Base-by-base conservation (phyloP, 257 asterid species). In the Galeopsis tetrahit region DNA sequence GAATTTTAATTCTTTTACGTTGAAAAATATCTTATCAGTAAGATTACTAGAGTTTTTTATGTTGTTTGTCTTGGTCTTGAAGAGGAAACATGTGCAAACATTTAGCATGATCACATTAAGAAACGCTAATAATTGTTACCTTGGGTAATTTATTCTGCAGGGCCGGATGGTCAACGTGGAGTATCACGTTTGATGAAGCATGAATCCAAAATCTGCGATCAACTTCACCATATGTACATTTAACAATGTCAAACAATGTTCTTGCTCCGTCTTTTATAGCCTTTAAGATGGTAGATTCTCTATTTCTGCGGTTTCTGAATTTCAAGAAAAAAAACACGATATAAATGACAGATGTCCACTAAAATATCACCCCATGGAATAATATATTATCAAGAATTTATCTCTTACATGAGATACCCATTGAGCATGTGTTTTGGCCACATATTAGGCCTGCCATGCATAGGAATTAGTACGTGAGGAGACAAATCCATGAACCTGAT, bases 391-490 rank as follows among this genome's bases (percentile, higher is more conserved):
- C 17, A 4, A 55, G 51, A 43, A 15, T 44, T 63, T 17, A 15
- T n/a, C 11, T 58, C 95, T 79, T 85, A 94, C 99, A 84, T 90
- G 70, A 95, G 97, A 84, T 95, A 90, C 40, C 90, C 90, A 79
- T 90, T 87, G 68, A 92, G 97, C 96, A 88, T 90, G 85, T 92
- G 89, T 77, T 95, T 90, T 2, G 99, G 99, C 98, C 97, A 95
- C 83, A 92, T 63, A 74, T 88, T 91, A 48, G 82, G 82, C 83
- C 98, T 87, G 53, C 98, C 96, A 14, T 92, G 99, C 98, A 95
- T 95, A 28, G 98, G 96, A 68, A 95, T 95, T 75, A 95, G 84
- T 62, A 79, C 90, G 34, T 95, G 92, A 7, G 98, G 97, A 6
- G 97, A 88, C 67, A 95, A 88, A 63, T 95, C 97, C 88, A 92